Percentiles rank a stretch among this genome's conserved stretches.
Conservation (phyloP, 257 asterid species). For the Anisodus tanguticus region DNA sequence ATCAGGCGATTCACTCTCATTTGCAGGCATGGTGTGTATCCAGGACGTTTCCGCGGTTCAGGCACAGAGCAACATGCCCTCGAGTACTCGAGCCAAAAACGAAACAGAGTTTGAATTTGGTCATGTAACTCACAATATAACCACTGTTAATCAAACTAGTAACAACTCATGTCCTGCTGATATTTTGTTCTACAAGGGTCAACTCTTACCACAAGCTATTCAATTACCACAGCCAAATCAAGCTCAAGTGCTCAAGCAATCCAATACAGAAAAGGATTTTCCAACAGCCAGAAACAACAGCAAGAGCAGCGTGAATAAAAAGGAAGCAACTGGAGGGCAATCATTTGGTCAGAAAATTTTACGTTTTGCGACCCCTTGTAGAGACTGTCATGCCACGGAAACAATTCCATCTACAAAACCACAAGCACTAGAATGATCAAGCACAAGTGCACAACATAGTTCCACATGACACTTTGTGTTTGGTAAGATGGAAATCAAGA, state of each 20-base stretch:
- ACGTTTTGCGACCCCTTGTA: conserved; percentile 52
- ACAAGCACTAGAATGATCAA: conserved; percentile 36
- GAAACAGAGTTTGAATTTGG: conserved; percentile 52
- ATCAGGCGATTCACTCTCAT: conserved; percentile 63
- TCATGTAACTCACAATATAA: conserved; percentile 28
- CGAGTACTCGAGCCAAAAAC: conserved; percentile 6
- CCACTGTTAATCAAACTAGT: conserved; percentile 20
- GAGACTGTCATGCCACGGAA: conserved; percentile 46
- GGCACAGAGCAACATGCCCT: background rate
- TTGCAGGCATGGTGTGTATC: conserved; percentile 50
- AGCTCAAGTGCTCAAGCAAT: conserved; percentile 34
- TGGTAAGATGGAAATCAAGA: background rate
- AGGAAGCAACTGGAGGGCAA: conserved; percentile 33
- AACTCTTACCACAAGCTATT: conserved; percentile 28
- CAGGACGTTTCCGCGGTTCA: conserved; percentile 35
- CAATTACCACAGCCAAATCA: conserved; percentile 27
- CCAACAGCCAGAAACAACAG: conserved; percentile 36
- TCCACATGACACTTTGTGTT: background rate
- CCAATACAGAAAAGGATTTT: conserved; percentile 30
- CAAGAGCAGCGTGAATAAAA: conserved; percentile 39
- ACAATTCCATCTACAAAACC: conserved; percentile 38
- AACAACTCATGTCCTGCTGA: conserved; percentile 29
- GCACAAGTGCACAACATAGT: background rate
- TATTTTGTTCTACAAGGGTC: conserved; percentile 29
- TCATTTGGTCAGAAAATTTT: conserved; percentile 53